Evolutionary conservation across 331 rosid genomes (phyloP).

Genomic region (Malus hybrid): DNA sequence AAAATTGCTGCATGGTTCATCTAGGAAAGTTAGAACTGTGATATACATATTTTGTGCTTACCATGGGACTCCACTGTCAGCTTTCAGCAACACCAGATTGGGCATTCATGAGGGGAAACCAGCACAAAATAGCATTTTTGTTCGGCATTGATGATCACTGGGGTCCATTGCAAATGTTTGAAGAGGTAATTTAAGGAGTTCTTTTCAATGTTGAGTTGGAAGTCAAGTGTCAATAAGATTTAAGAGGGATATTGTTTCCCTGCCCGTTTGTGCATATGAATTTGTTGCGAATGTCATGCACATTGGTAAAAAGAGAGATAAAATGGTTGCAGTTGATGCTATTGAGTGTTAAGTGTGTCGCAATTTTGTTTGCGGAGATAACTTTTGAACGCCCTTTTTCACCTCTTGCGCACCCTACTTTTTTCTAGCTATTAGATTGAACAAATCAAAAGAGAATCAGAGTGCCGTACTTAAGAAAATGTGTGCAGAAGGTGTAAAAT

Average conservation of each 20-base stretch:
- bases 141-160: constrained; percentile 81
- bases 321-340: neutral
- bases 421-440: no score
- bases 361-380: neutral
- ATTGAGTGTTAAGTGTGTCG: neutral
- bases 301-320: neutral
- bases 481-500: neutral
- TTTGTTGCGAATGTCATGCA: neutral
- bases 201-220: neutral
- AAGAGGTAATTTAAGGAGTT: constrained; percentile 49
- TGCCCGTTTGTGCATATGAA: neutral
- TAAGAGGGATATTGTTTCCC: neutral
- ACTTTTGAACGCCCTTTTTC: neutral
- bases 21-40: constrained; percentile 5
- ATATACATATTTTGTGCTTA: constrained; percentile 26
- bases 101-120: constrained; percentile 61
- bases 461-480: no score
- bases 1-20: neutral
- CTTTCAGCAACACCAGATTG: constrained; percentile 79
- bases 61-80: constrained; percentile 34
- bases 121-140: constrained; percentile 60
- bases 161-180: constrained; percentile 80
- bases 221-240: neutral
- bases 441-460: no score
- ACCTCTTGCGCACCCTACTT: neutral